Percentiles rank a stretch among this genome's conserved stretches.
Conservation (phyloP, 805 yeast genomes). For the Sugiyamaella marilandica region DNA sequence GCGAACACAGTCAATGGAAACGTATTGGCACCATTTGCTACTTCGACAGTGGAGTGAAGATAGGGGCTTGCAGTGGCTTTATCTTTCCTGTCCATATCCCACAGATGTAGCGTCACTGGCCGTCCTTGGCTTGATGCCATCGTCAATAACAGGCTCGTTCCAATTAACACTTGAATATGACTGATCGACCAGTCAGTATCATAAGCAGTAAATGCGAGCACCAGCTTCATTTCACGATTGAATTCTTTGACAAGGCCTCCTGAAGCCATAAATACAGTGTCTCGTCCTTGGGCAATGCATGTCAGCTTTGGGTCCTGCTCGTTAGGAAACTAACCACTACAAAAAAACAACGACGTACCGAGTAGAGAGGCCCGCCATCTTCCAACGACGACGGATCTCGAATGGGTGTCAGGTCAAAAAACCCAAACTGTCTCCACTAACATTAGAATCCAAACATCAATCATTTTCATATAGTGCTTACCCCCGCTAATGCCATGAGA, state of each 20-base stretch:
- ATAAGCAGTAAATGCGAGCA: conserved; percentile 56
- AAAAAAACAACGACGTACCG: conserved; percentile 33
- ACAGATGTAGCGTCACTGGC: conserved; percentile 63
- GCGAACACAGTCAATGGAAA: conserved; percentile 43
- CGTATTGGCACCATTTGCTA: conserved; percentile 71
- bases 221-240: conserved; percentile 43
- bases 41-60: conserved; percentile 57
- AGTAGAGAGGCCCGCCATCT: conserved; percentile 55
- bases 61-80: conserved; percentile 30
- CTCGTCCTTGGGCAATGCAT: conserved; percentile 55
- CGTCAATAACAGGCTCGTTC: conserved; percentile 55
- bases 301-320: conserved; percentile 57
- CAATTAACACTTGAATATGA: conserved; percentile 45
- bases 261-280: conserved; percentile 55
- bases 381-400: conserved; percentile 72
- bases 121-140: conserved; percentile 66
- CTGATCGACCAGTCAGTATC: conserved; percentile 62
- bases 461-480: conserved; percentile 4
- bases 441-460: conserved; percentile 3
- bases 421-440: conserved; percentile 77
- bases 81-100: conserved; percentile 54
- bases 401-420: conserved; percentile 78
- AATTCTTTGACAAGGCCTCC: conserved; percentile 54
- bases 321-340: neutral
- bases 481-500: conserved; percentile 6